phyloP scores from a whole-genome alignment of 2,329 filamentous ascomycete genomes.

The Thielaviopsis populi region DNA sequence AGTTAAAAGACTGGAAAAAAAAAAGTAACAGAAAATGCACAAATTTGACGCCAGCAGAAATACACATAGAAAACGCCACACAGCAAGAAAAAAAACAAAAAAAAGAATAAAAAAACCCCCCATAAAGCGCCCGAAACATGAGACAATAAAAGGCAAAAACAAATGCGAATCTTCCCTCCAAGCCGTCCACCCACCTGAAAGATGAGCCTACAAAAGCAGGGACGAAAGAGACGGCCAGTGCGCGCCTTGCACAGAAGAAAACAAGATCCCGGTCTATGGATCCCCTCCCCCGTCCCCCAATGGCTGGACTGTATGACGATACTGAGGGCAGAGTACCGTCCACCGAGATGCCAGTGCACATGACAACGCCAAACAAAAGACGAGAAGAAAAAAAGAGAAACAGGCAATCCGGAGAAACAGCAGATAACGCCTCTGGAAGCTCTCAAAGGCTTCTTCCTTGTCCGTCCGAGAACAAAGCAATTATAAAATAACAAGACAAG shows the following conservation, averaged over 20 bases:
- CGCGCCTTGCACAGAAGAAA: background rate
- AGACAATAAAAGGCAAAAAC: background rate
- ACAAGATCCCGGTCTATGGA: background rate
- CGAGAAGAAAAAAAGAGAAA: background rate
- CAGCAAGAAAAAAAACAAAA: constrained; percentile 1
- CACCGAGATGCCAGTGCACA: background rate
- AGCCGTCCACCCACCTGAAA: background rate
- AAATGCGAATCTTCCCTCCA: constrained; percentile 1
- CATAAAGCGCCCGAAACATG: constrained; percentile 6
- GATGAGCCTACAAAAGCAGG: background rate
- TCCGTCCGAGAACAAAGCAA: background rate
- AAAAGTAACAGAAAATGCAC: constrained; percentile 8
- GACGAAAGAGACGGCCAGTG: background rate
- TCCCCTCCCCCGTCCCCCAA: too few relatives aligned
- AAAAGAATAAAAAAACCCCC: background rate
- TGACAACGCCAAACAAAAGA: background rate
- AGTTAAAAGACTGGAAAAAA: background rate
- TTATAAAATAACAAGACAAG: constrained; percentile 6
- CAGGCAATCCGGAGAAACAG: constrained; percentile 2
- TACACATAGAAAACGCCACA: background rate
- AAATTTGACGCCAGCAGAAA: background rate
- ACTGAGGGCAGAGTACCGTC: background rate
- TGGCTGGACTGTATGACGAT: background rate
- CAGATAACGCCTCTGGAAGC: background rate
- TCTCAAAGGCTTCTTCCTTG: background rate